These are phyloP conservation scores for Fusarium graminum DNA, from an alignment of 2,329 filamentous ascomycete genomes.

Conservation along the genomic window DNA sequence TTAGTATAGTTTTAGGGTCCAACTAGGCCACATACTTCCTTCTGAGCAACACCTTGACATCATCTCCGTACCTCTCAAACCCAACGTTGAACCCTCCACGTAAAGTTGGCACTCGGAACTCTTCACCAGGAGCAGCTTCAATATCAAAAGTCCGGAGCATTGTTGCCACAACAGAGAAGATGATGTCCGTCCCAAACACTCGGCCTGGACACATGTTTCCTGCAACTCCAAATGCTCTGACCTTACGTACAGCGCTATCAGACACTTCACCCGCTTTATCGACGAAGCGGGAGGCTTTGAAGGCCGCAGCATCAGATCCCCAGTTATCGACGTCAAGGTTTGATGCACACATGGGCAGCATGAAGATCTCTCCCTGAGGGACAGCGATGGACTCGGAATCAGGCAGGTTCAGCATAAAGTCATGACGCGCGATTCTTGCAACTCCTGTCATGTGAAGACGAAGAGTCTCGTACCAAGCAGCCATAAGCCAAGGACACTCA, in stretches of 20 bases:
- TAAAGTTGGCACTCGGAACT: slow-evolving; percentile 43
- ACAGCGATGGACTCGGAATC: slow-evolving; percentile 40
- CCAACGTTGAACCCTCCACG: slow-evolving; percentile 50
- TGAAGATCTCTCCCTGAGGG: slow-evolving; percentile 49
- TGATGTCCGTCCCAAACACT: slow-evolving; percentile 50
- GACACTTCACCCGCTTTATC: slow-evolving; percentile 39
- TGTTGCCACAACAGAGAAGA: slow-evolving; percentile 47
- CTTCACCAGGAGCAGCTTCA: slow-evolving; percentile 27
- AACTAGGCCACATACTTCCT: slow-evolving; percentile 18
- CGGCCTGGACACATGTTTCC: slow-evolving; percentile 52
- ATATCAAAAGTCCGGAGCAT: slow-evolving; percentile 50
- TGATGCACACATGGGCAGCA: slow-evolving; percentile 52
- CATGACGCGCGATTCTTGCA: slow-evolving; percentile 49
- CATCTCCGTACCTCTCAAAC: slow-evolving; percentile 50
- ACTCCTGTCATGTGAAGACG: slow-evolving; percentile 52
- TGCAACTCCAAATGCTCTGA: slow-evolving; percentile 51
- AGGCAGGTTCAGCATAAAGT: slow-evolving; percentile 45
- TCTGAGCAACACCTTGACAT: slow-evolving; percentile 46
- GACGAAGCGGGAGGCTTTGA: slow-evolving; percentile 51
- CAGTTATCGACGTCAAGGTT: slow-evolving; percentile 48
- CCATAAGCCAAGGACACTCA: slow-evolving; percentile 51
- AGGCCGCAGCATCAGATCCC: slow-evolving; percentile 48
- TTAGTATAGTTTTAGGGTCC: too few relatives aligned
- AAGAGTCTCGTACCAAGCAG: slow-evolving; percentile 51
- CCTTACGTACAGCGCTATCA: slow-evolving; percentile 43